A percentile compares a stretch with the other conserved stretches of the same genome.
phyloP scores from a whole-genome alignment of 2,329 filamentous ascomycete genomes.

The Fusarium anguioides region DNA sequence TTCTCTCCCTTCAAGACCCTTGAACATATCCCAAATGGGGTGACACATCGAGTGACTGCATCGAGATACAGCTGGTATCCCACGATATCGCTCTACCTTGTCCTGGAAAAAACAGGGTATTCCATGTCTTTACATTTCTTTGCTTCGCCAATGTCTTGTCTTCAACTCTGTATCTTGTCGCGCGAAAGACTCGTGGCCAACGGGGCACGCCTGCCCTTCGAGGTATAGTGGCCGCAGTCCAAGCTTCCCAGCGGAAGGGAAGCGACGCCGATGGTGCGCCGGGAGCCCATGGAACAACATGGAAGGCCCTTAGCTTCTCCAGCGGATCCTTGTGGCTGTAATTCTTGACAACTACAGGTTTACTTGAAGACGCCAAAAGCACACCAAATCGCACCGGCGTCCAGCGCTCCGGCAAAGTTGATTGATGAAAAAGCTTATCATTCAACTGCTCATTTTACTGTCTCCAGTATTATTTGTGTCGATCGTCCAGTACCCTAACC shows the following conservation, averaged over 20 bases:
- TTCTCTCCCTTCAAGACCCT: slow-evolving; percentile 7
- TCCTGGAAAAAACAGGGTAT: background rate
- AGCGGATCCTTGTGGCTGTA: slow-evolving; percentile 29
- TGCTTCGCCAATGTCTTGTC: slow-evolving; percentile 4
- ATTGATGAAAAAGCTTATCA: slow-evolving; percentile 37
- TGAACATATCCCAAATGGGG: slow-evolving; percentile 10
- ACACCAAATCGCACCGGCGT: slow-evolving; percentile 31
- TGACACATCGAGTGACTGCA: slow-evolving; percentile 23
- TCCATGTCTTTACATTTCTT: slow-evolving; percentile 8
- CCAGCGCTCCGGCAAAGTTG: slow-evolving; percentile 34
- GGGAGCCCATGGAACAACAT: slow-evolving; percentile 40
- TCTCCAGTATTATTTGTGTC: slow-evolving; percentile 23
- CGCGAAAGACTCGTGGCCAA: slow-evolving; percentile 36
- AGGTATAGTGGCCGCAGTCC: slow-evolving; percentile 41
- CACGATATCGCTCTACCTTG: background rate
- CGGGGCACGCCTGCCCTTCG: slow-evolving; percentile 36
- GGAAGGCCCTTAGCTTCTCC: slow-evolving; percentile 37
- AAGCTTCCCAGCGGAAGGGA: slow-evolving; percentile 42
- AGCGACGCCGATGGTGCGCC: slow-evolving; percentile 36
- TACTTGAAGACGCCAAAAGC: slow-evolving; percentile 20
- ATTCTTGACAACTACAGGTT: slow-evolving; percentile 20
- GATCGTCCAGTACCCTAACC: slow-evolving; percentile 27
- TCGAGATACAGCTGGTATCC: slow-evolving; percentile 13
- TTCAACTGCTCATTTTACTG: slow-evolving; percentile 39
- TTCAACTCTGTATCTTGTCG: slow-evolving; percentile 14